These are phyloP conservation scores for Jasminum sambac DNA, from an alignment of 257 asterid genomes.

Conservation along the genomic window DNA sequence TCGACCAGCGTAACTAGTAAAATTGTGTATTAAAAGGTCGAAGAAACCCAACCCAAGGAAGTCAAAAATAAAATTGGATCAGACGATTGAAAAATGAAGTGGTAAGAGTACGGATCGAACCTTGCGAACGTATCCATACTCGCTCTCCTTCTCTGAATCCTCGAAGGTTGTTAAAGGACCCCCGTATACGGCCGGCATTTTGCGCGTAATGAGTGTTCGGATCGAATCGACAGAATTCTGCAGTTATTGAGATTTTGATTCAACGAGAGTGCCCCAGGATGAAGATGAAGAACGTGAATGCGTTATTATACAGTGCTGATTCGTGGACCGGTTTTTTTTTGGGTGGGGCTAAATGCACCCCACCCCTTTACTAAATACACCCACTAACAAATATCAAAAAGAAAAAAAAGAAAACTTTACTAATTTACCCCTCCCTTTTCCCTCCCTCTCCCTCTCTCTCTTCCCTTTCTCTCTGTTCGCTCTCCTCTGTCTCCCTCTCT, in stretches of 20 bases:
- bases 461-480: too few species aligned
- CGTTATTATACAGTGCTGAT: not conserved
- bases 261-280: constrained; percentile 13
- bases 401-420: too few species aligned
- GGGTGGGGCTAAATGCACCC: too few species aligned
- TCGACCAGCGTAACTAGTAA: not conserved
- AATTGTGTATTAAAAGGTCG: not conserved
- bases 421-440: too few species aligned
- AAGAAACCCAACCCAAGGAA: not conserved
- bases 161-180: constrained; percentile 88
- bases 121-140: constrained; percentile 98
- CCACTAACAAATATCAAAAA: too few species aligned
- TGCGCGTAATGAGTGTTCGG: not conserved
- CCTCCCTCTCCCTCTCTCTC: too few species aligned
- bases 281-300: not conserved
- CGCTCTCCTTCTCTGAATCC: constrained; percentile 99
- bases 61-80: not conserved
- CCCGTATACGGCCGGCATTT: constrained; percentile 77
- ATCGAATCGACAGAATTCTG: constrained; percentile 25
- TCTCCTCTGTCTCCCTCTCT: too few species aligned
- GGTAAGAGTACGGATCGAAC: constrained; percentile 30
- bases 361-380: too few species aligned
- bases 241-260: constrained; percentile 14
- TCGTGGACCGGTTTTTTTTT: not conserved
- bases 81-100: constrained; percentile 3